These are phyloP conservation scores for Eleusine coracana DNA, from an alignment of 176 grass and related monocot genomes.

Conservation along the genomic window DNA sequence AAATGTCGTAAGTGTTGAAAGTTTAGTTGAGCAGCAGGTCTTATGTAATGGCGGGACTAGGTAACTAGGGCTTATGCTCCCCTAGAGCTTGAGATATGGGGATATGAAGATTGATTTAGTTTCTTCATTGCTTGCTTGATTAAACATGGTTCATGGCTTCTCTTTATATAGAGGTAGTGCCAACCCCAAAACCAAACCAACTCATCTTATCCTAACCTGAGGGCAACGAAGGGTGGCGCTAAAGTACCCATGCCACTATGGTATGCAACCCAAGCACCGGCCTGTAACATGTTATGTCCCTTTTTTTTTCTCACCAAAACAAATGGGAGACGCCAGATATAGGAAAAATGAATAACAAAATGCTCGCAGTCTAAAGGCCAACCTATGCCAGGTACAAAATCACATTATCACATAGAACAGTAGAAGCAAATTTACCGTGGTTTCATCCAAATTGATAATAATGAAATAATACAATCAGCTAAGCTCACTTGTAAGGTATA, in stretches of 20 bases:
- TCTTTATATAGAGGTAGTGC: not conserved
- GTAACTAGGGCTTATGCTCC: not conserved
- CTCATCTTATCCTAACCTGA: not conserved
- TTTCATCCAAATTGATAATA: slow-evolving; percentile 11
- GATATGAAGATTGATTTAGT: not conserved
- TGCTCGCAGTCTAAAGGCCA: not conserved
- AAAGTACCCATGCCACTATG: not conserved
- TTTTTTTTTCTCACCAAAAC: not conserved
- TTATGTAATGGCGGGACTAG: not conserved
- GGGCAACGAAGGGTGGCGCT: not conserved
- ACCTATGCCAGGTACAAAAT: not conserved
- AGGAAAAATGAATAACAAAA: not conserved
- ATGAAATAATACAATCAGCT: slow-evolving; percentile 16
- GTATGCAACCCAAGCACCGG: not conserved
- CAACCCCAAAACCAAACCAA: not conserved
- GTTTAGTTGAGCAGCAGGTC: not conserved
- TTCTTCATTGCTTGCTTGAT: not conserved
- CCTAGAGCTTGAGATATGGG: not conserved
- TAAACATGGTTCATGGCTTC: not conserved
- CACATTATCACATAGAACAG: not conserved
- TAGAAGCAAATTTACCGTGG: not conserved
- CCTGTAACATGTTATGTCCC: not conserved
- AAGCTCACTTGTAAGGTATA: not conserved
- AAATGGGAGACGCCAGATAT: not conserved
- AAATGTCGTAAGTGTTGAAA: not conserved